Conservation (phyloP, 345 rosid species). For the Lepidium africanum region DNA sequence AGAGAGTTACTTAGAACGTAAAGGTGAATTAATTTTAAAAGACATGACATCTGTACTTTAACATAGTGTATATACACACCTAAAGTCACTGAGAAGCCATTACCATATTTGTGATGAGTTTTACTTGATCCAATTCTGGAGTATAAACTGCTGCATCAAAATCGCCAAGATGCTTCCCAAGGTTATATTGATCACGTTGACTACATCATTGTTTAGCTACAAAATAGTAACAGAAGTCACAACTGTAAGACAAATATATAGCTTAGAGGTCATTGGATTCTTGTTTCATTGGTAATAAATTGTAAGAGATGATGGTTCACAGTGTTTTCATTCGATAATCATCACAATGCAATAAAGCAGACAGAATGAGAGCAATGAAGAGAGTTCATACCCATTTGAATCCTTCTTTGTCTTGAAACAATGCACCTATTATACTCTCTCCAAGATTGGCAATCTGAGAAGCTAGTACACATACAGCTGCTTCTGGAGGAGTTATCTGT, state of each 20-base stretch:
- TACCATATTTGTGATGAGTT: background rate
- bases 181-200: conserved; percentile 82
- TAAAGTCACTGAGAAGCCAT: background rate
- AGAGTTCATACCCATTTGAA: conserved; percentile 52
- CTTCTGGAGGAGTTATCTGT: conserved; percentile 68
- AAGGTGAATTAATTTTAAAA: background rate
- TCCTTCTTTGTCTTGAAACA: conserved; percentile 82
- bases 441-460: conserved; percentile 93
- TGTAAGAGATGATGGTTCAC: background rate
- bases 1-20: too few relatives aligned
- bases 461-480: conserved; percentile 70
- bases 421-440: conserved; percentile 89
- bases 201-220: conserved; percentile 94
- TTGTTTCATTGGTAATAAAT: background rate
- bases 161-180: conserved; percentile 82
- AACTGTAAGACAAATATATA: background rate
- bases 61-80: background rate
- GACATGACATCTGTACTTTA: background rate
- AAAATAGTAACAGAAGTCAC: conserved; percentile 1
- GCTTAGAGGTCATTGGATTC: background rate
- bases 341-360: background rate
- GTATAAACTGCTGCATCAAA: conserved; percentile 55
- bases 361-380: background rate
- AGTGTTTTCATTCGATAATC: background rate
- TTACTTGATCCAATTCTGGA: conserved; percentile 31